Conservation (phyloP, 768 basidiomycete species). For the Termitomyces titanicus region DNA sequence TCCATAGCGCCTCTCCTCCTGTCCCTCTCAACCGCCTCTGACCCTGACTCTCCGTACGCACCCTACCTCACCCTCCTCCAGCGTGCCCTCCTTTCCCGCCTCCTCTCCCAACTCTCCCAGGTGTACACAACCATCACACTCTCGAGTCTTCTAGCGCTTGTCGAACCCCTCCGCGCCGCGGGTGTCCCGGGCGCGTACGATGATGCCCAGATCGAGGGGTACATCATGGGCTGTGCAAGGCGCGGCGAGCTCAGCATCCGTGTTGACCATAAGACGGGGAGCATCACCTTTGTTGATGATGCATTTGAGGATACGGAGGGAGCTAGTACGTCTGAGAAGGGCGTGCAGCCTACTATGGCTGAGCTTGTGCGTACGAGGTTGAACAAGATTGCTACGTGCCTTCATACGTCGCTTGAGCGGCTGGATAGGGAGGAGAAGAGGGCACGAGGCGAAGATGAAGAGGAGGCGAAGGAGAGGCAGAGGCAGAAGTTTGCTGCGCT, state of each 20-base stretch:
- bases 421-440: constrained; percentile 48
- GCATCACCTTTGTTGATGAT: constrained; percentile 82
- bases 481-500: constrained; percentile 55
- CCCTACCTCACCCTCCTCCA: constrained; percentile 88
- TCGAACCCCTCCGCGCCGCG: constrained; percentile 64
- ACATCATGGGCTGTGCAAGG: constrained; percentile 89
- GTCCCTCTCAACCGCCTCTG: constrained; percentile 36
- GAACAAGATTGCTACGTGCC: constrained; percentile 64
- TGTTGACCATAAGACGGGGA: constrained; percentile 85
- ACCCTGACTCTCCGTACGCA: constrained; percentile 53
- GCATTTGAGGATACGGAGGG: constrained; percentile 43
- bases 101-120: constrained; percentile 88
- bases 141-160: constrained; percentile 70
- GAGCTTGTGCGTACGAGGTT: constrained; percentile 78
- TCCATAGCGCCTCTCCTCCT: constrained; percentile 77
- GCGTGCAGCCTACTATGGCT: constrained; percentile 68
- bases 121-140: constrained; percentile 89
- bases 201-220: constrained; percentile 82
- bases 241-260: constrained; percentile 83
- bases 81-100: constrained; percentile 85
- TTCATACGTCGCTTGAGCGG: constrained; percentile 65
- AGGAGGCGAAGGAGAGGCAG: constrained; percentile 50
- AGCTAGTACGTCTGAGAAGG: constrained; percentile 32
- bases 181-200: constrained; percentile 55
- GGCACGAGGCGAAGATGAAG: constrained; percentile 17